Base-by-base conservation (phyloP, 345 rosid genomes). In the Eucalyptus polybractea region DNA sequence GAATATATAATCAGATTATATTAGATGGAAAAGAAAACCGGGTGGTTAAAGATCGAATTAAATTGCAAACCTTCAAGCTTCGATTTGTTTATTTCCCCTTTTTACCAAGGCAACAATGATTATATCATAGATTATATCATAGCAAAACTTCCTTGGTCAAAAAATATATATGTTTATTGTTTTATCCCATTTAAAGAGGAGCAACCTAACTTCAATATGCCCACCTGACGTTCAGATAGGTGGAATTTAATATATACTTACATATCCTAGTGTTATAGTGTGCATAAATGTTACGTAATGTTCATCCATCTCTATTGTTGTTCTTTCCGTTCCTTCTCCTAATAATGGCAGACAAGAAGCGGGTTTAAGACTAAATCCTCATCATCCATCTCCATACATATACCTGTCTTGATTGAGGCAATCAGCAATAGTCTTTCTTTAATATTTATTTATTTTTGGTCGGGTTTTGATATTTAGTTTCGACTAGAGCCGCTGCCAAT, bases 41-140 rank as follows among this genome's bases (percentile, higher is more conserved):
- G 17, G 16, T 1, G 1, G 3, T 1, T 50, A 50, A 12, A 0
- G 2, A 4, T 50, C 3, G 0, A 50, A 50, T 50, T 50, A 13
- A 50, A 13, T 50, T 50, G 51, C 16, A 50, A 50, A 50, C 51
- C 3, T 50, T 50, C 3, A 50, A 50, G 51, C 51, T 2, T 16
- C 22, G 17, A 51, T 51, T 51, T 51, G 0, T 0, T 16, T 51
- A 31, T 67, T 31, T 4, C 0, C 24, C 42, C 5, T 16, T 31
- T 69, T 65, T n/a, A 5, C 40, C 21, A 3, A 3, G 0, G 37
- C 37, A 65, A 16, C 22, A 5, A 31, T 69, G 24, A 16, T 8
- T 67, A 1, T 67, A 67, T 67, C 45, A 44, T 44, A 44, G 45
- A 44, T 44, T 44, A 44, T 44, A 44, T 65, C 37, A 65, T n/a